Conservation (phyloP, 805 yeast genomes). For the Barnettozyma sp. region DNA sequence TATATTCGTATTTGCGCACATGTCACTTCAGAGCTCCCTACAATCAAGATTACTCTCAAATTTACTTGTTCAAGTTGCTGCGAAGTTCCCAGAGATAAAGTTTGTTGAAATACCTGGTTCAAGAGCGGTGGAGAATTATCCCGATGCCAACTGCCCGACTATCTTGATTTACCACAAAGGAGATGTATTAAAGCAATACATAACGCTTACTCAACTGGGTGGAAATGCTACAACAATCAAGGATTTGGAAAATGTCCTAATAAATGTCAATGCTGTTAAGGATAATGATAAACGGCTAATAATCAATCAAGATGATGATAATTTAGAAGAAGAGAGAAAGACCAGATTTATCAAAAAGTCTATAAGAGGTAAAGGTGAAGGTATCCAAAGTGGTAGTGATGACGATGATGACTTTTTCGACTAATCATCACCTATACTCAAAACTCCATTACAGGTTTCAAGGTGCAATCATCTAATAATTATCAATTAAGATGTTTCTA, state of each 20-base stretch:
- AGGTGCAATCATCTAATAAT: too few relatives aligned
- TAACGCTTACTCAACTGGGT: constrained; percentile 76
- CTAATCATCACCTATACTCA: too few relatives aligned
- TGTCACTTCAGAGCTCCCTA: constrained; percentile 58
- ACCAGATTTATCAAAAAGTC: constrained; percentile 52
- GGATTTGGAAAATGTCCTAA: constrained; percentile 71
- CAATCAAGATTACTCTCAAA: constrained; percentile 69
- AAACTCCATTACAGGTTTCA: too few relatives aligned
- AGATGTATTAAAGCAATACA: constrained; percentile 70
- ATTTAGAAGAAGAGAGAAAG: constrained; percentile 47
- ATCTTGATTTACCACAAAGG: constrained; percentile 72
- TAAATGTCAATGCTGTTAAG: constrained; percentile 57
- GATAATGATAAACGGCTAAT: constrained; percentile 60
- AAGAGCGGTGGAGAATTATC: constrained; percentile 89
- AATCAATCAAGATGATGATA: constrained; percentile 54
- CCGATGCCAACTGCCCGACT: constrained; percentile 88
- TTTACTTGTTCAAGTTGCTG: constrained; percentile 51
- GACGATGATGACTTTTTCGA: constrained; percentile 45
- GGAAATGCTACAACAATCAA: constrained; percentile 66
- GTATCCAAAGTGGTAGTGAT: constrained; percentile 32
- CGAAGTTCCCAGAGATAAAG: constrained; percentile 71
- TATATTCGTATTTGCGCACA: constrained; percentile 66
- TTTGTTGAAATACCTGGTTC: constrained; percentile 88
- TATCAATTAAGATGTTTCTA: too few relatives aligned
- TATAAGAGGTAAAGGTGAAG: constrained; percentile 36